These are phyloP conservation scores for Fusarium sp. DNA, from an alignment of 2,329 filamentous ascomycete genomes.

Conservation along the genomic window DNA sequence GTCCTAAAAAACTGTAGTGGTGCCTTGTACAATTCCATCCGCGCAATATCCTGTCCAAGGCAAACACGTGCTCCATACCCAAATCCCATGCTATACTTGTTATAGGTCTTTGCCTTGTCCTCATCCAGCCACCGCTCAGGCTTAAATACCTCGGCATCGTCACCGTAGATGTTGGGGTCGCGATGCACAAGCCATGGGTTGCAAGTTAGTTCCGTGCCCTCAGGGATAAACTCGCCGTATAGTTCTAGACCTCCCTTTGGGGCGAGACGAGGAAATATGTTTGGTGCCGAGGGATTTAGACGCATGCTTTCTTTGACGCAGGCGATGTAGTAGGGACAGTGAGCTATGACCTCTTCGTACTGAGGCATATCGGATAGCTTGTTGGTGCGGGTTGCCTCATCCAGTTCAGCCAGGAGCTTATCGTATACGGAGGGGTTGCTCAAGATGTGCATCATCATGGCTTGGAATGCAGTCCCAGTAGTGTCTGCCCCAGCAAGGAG, in stretches of 20 bases:
- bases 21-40: slow-evolving; percentile 51
- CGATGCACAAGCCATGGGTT: slow-evolving; percentile 50
- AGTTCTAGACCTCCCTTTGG: slow-evolving; percentile 55
- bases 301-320: slow-evolving; percentile 62
- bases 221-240: slow-evolving; percentile 45
- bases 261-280: slow-evolving; percentile 59
- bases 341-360: slow-evolving; percentile 40
- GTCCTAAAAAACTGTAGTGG: slow-evolving; percentile 27
- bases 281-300: slow-evolving; percentile 57
- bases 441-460: slow-evolving; percentile 48
- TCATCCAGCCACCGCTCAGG: slow-evolving; percentile 54
- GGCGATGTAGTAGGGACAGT: slow-evolving; percentile 59
- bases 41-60: slow-evolving; percentile 54
- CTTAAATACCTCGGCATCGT: slow-evolving; percentile 48
- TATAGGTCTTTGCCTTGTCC: slow-evolving; percentile 42
- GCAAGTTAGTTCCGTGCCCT: slow-evolving; percentile 47
- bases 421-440: slow-evolving; percentile 29
- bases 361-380: slow-evolving; percentile 48
- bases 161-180: slow-evolving; percentile 44
- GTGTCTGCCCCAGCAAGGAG: slow-evolving; percentile 54
- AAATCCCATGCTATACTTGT: slow-evolving; percentile 48
- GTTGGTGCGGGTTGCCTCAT: slow-evolving; percentile 41
- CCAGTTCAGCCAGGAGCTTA: slow-evolving; percentile 41
- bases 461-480: slow-evolving; percentile 56
- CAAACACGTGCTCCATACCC: slow-evolving; percentile 54